Conservation (phyloP, 2,329 filamentous ascomycete species). For the Trichothecium roseum region DNA sequence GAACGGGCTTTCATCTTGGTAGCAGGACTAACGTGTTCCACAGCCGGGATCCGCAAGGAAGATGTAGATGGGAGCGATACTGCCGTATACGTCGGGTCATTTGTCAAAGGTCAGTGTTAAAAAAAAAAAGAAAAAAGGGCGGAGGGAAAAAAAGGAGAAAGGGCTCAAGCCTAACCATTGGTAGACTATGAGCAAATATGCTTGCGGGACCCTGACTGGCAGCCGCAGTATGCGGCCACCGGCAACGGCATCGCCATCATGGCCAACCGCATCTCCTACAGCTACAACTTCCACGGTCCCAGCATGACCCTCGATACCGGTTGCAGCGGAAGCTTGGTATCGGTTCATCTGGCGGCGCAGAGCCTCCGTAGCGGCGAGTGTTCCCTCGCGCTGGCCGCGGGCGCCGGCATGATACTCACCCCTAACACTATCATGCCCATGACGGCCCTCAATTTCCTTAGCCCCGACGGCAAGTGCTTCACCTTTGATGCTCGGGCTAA, state of each 20-base stretch:
- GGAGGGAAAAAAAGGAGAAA: too few species aligned
- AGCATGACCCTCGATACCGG: constrained; percentile 50
- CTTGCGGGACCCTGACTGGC: constrained; percentile 37
- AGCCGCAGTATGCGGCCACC: constrained; percentile 40
- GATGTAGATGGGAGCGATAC: constrained; percentile 32
- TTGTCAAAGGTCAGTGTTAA: constrained; percentile 31
- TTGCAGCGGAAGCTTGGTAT: constrained; percentile 45
- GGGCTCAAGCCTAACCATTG: not conserved
- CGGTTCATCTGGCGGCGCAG: constrained; percentile 41
- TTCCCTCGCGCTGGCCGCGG: constrained; percentile 34
- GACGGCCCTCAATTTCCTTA: constrained; percentile 42
- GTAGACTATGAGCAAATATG: constrained; percentile 39
- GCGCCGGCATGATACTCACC: constrained; percentile 41
- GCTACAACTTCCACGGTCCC: constrained; percentile 43
- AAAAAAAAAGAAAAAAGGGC: too few species aligned
- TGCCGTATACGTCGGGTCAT: constrained; percentile 39
- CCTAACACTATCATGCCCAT: constrained; percentile 46
- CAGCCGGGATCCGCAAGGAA: constrained; percentile 33
- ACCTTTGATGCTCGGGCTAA: constrained; percentile 49
- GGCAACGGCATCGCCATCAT: constrained; percentile 43
- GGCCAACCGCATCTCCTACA: constrained; percentile 45
- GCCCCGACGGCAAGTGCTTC: constrained; percentile 37
- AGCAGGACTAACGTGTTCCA: not conserved
- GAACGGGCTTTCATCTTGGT: not conserved
- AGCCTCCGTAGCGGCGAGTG: constrained; percentile 35